Base-by-base conservation (phyloP, 345 rosid genomes). In the Dipteronia sinensis region DNA sequence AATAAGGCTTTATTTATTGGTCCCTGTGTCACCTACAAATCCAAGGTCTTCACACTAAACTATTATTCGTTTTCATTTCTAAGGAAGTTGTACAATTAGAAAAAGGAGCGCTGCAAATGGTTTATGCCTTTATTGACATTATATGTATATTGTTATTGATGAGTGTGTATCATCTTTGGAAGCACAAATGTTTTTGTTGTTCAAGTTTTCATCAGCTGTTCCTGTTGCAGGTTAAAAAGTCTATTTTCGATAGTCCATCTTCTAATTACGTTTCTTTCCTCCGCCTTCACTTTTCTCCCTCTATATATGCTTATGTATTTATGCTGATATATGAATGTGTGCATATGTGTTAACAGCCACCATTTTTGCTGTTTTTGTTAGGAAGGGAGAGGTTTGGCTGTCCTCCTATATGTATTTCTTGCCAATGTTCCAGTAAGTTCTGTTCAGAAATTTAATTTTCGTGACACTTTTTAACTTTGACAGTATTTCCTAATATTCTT, bases 401-500 rank as follows among this genome's bases (percentile, higher is more conserved):
- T 91, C 77, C 94, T 95, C 67, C 87, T 89, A 74, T 96, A 89
- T 67, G 86, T 92, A 38, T 90, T 95, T 85, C 92, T 95, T 85
- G 97, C 97, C 44, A 89, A 93, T 79, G 98, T 93, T 67, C 96
- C 92, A 78, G 99, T 95, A 90, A 75, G 86, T 69, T 82, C 79
- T 79, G 31, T 72, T 79, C 51, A 5, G 31, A 40, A 61, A 65
- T 67, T 67, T n/a, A 55, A 51, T 23, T 74, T 79, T 16, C 20
- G 63, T 20, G 31, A 2, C 16, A 23, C 25, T 74, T 66, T 65
- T n/a, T 75, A 17, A 51, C 67, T 66, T 56, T 65, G 65, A 61
- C 25, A 61, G 10, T 75, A 55, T 53, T 42, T 86, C 71, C 83
- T 77, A 23, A 78, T 22, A 13, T 74, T 38, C 68, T 34, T 53